Base-by-base conservation (phyloP, 2,329 filamentous ascomycete genomes). In the Saccharata proteae region DNA sequence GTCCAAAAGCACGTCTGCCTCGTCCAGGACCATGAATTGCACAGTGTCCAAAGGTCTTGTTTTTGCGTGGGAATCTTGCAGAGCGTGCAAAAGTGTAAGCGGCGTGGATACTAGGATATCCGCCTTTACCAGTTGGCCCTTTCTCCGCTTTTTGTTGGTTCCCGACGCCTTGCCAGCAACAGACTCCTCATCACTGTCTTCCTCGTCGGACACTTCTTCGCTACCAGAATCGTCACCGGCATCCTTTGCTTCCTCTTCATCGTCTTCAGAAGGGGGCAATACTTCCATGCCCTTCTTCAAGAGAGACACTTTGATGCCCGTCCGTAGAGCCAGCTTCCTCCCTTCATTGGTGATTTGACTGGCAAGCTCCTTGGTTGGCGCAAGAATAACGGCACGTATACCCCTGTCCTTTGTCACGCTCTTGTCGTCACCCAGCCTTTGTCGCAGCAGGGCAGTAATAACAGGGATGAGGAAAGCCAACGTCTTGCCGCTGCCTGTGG, bases 401-500 rank as follows among this genome's bases (percentile, higher is more conserved):
- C 26, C 32, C 38, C 17, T 25, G 14, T 31, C 27, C 10, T 22
- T 26, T 4, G 24, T 26, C 12, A 22, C 16, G 10, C 8, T 6
- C 8, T 5, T 8, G 4, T 29, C 19, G n/a, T 30, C 21, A 11
- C 37, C 17, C 6, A 25, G 21, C 13, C 43, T 43, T 24, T 51
- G 42, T 3, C 43, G 42, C n/a, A 55, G 41, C 12, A 93, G 75
- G 26, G 72, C 69, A 48, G 93, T 79, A 44, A 98, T 75, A 3
- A 85, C 69, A 0, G 88, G 86, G 24, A 98, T 80, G 45, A 96
- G 58, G 47, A 94, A 98, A 12, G 85, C 84, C 40, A 98, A 64
- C 0, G 90, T 98, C 64, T 98, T 98, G 26, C 90, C 90, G 52
- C 88, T 96, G 15, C 90, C 90, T 0, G 90, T 98, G 1, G 90